phyloP scores from a whole-genome alignment of 257 asterid genomes.

The Solanum piurae region DNA sequence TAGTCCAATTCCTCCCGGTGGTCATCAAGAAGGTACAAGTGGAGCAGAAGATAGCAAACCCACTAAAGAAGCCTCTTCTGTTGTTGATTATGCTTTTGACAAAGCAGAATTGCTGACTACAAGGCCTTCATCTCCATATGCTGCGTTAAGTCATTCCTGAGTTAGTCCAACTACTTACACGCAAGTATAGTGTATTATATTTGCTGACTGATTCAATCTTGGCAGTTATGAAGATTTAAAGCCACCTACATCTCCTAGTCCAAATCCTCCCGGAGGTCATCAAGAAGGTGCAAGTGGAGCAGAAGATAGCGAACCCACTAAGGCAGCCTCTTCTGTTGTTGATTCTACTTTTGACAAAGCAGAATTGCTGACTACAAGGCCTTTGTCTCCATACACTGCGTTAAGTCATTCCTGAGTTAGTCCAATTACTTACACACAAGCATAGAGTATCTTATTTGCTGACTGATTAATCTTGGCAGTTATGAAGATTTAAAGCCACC shows the following conservation, averaged over 20 bases:
- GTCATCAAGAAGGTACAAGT: not conserved
- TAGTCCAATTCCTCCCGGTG: constrained; percentile 9
- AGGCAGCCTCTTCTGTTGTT: not conserved
- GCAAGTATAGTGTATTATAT: not conserved
- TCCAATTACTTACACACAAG: not conserved
- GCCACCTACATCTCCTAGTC: constrained; percentile 19
- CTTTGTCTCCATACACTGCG: constrained; percentile 20
- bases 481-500: constrained; percentile 69
- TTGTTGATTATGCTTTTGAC: not conserved
- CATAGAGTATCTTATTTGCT: not conserved
- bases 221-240: constrained; percentile 14
- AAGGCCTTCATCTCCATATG: constrained; percentile 17
- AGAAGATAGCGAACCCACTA: not conserved
- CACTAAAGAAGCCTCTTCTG: not conserved
- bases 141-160: constrained; percentile 6
- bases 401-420: constrained; percentile 1
- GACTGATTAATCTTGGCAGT: constrained; percentile 19
- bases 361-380: not conserved
- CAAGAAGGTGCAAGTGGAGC: not conserved
- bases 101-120: not conserved
- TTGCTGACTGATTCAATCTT: constrained; percentile 5
- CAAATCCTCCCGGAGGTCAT: constrained; percentile 7
- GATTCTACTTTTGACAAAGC: not conserved
- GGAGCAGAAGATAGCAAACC: not conserved
- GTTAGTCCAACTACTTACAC: not conserved